Evolutionary conservation across 371 early-diverging fungal species (phyloP), one percentile per base, ranked within the genome.

Genomic region (Saksenaea oblongispora): DNA sequence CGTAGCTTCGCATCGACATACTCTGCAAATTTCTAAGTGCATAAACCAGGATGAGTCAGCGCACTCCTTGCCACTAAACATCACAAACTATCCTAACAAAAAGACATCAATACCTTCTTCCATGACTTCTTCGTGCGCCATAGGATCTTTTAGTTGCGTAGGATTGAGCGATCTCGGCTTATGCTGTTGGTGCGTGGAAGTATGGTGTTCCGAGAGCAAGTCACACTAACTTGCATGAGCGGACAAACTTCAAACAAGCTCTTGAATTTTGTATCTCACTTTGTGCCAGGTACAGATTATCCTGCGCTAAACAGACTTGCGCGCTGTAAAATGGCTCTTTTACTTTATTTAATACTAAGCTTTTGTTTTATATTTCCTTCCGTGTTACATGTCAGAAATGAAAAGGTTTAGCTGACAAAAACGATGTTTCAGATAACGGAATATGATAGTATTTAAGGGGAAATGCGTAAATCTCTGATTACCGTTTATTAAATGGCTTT

Each of bases 1-100:
- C 14, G 93, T 90, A 14, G 78, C 90, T 53, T 89, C 92, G 41
- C 87, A 83, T 24, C 96, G 93, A 61, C 97, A 97, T 15, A 97
- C 95, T 68, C 97, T 89, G 76, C 97, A 97, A 44, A 95, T 90
- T 69, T 91, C 88, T 75, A 34, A 22, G 51, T 11, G 51, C 24
- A 47, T 47, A 47, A 47, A 10, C 8, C 22, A 10, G 51, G 51
- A 47, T 47, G 51, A 47, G 51, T 22, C 24, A 47, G 22, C 10
- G 18, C 22, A 22, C 10, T 47, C 24, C 27, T n/a, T 3, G 24
- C 8, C 22, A 22, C 0, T 10, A 47, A 47, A 47, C 51, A 47
- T 47, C 22, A 22, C 22, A 39, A 8, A 18, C n/a, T 47, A 4
- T 26, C 7, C 17, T 5, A 8, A 22, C 0, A 17, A 47, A 22